phyloP scores from a whole-genome alignment of 2,329 filamentous ascomycete species.

The Colletotrichum echinochloae region DNA sequence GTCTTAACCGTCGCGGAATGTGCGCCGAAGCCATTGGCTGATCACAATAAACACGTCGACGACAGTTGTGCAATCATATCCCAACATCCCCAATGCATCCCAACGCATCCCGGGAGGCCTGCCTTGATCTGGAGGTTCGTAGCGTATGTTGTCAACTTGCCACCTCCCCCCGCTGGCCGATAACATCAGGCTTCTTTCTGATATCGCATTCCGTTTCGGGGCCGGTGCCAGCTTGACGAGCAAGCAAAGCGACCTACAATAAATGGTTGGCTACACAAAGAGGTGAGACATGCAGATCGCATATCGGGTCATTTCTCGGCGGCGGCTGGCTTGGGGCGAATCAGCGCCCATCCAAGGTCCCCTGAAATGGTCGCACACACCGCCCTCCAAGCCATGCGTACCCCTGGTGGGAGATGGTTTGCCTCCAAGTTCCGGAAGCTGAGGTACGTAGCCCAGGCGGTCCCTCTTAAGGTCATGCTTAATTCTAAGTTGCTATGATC shows the following conservation, averaged over 20 bases:
- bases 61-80: not conserved
- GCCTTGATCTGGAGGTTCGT: too few relatives aligned
- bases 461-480: too few relatives aligned
- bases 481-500: slow-evolving; percentile 19
- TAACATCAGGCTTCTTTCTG: slow-evolving; percentile 13
- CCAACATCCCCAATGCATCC: not conserved
- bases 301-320: slow-evolving; percentile 28
- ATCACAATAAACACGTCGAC: slow-evolving; percentile 6
- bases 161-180: not conserved
- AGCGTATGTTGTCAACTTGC: too few relatives aligned
- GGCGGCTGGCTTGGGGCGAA: slow-evolving; percentile 26
- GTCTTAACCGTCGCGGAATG: too few relatives aligned
- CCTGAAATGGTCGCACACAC: slow-evolving; percentile 26
- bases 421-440: too few relatives aligned
- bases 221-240: not conserved
- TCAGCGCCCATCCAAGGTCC: slow-evolving; percentile 20
- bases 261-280: slow-evolving; percentile 30
- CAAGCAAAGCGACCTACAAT: too few relatives aligned
- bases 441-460: too few relatives aligned
- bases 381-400: slow-evolving; percentile 8
- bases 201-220: not conserved
- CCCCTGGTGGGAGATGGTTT: slow-evolving; percentile 22
- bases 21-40: not conserved
- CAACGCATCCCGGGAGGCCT: not conserved
- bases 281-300: slow-evolving; percentile 35